Evolutionary conservation across 148 eudicot species (phyloP).

Genomic region (Camellia lanceoleosa): DNA sequence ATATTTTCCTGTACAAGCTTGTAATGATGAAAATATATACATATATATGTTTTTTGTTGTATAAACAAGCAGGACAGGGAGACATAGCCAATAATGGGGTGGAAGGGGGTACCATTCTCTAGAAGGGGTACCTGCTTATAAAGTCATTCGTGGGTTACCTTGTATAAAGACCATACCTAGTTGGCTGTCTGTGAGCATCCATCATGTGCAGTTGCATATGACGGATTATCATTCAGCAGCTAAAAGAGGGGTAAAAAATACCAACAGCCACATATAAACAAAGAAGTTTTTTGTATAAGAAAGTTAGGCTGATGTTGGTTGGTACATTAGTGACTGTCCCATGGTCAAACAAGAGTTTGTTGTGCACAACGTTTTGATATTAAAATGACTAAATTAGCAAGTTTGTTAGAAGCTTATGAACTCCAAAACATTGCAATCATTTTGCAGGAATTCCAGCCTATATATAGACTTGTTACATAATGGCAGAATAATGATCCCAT

Average conservation of each 20-base stretch:
- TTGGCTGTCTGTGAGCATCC: constrained; percentile 4
- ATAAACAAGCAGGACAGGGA: background rate
- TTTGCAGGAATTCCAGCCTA: background rate
- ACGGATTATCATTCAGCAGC: background rate
- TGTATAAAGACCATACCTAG: background rate
- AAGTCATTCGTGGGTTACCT: background rate
- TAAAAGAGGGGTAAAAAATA: background rate
- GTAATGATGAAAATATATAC: too few species aligned
- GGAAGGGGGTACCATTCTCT: background rate
- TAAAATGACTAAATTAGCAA: background rate
- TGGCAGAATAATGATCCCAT: background rate
- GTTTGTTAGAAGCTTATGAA: background rate
- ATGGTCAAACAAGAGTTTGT: background rate
- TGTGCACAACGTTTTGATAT: background rate
- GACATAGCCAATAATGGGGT: background rate
- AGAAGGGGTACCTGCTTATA: background rate
- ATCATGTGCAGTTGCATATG: background rate
- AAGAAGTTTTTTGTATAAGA: background rate
- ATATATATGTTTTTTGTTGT: too few species aligned
- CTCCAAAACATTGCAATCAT: background rate
- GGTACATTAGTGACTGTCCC: background rate
- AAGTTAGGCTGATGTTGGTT: background rate
- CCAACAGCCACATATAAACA: background rate
- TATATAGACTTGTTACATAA: too few species aligned
- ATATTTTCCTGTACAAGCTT: background rate